phyloP scores from a whole-genome alignment of 495 filamentous ascomycete species.

The Cercophora newfieldiana region DNA sequence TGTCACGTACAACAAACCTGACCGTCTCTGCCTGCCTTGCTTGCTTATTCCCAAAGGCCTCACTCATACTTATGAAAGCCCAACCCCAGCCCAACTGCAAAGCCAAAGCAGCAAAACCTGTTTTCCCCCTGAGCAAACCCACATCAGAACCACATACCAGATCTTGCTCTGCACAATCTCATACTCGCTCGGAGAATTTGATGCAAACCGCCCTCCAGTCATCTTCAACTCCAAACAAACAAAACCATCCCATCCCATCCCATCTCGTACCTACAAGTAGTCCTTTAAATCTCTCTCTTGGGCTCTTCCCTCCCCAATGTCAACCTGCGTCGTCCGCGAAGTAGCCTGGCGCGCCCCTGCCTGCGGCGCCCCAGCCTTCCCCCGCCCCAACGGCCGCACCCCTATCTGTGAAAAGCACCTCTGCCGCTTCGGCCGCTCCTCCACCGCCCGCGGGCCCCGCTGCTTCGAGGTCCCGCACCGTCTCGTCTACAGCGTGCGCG shows the following conservation, averaged over 20 bases:
- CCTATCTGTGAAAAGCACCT: constrained; percentile 18
- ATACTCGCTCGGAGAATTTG: constrained; percentile 11
- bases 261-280: too few species aligned
- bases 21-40: not conserved
- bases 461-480: constrained; percentile 14
- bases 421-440: constrained; percentile 17
- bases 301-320: not conserved
- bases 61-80: not conserved
- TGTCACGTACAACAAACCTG: not conserved
- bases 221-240: too few species aligned
- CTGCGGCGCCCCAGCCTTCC: constrained; percentile 11
- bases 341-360: constrained; percentile 18
- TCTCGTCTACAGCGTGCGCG: constrained; percentile 13
- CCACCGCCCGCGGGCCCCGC: not conserved
- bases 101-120: not conserved
- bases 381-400: not conserved
- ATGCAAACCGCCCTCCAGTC: not conserved
- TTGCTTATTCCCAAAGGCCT: not conserved
- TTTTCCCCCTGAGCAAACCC: not conserved
- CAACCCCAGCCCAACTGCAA: constrained; percentile 11
- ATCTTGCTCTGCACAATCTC: constrained; percentile 3
- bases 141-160: not conserved
- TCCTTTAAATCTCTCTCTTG: too few species aligned
- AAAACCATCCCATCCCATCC: constrained; percentile 1
- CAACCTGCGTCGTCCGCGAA: constrained; percentile 23